Conservation (phyloP, 148 eudicot species). For the Cornus suecica region DNA sequence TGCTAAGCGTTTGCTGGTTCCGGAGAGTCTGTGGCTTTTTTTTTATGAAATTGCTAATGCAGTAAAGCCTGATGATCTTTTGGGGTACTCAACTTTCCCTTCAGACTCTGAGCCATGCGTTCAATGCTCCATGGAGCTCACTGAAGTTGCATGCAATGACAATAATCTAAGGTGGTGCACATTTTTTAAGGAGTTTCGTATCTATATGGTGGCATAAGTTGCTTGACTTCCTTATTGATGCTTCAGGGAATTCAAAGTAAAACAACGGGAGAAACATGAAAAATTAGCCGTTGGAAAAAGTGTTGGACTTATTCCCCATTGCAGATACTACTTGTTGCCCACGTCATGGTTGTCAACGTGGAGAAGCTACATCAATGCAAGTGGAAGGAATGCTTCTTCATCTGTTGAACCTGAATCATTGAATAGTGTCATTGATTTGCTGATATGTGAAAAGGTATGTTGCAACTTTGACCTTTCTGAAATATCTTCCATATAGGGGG, state of each 20-base stretch:
- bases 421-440: slow-evolving; percentile 39
- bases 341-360: slow-evolving; percentile 88
- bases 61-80: slow-evolving; percentile 75
- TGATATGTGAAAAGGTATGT: slow-evolving; percentile 70
- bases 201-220: background rate
- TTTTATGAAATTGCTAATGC: slow-evolving; percentile 57
- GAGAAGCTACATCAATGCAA: slow-evolving; percentile 65
- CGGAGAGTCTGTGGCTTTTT: slow-evolving; percentile 86
- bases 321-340: slow-evolving; percentile 77
- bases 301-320: slow-evolving; percentile 38
- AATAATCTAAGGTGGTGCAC: slow-evolving; percentile 54
- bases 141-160: slow-evolving; percentile 68
- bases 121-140: slow-evolving; percentile 57
- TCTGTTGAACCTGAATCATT: slow-evolving; percentile 61
- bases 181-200: background rate
- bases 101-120: slow-evolving; percentile 65
- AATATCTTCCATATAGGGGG: background rate
- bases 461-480: background rate
- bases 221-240: slow-evolving; percentile 25
- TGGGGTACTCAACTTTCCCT: slow-evolving; percentile 70
- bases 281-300: slow-evolving; percentile 71
- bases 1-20: slow-evolving; percentile 80
- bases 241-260: slow-evolving; percentile 76
- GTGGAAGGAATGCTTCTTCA: slow-evolving; percentile 62
- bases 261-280: slow-evolving; percentile 85